phyloP scores from a whole-genome alignment of 352 stramenopile species.

The Phytophthora kernoviae region DNA sequence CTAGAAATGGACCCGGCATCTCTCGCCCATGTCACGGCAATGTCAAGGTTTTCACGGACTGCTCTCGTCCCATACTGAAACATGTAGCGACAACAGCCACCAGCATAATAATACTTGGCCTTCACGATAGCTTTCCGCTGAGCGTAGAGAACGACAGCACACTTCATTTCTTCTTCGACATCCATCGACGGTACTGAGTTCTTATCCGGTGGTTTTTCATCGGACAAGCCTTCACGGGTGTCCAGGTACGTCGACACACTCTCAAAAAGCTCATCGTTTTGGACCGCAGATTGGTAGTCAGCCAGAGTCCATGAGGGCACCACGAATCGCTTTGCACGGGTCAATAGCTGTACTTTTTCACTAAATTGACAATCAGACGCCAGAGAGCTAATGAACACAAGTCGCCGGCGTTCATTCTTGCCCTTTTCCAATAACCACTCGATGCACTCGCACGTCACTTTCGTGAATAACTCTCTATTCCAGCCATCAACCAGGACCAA shows the following conservation, averaged over 20 bases:
- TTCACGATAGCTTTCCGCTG: slow-evolving; percentile 6
- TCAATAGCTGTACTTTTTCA: not conserved
- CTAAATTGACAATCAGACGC: not conserved
- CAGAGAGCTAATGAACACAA: slow-evolving; percentile 15
- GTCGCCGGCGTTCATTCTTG: slow-evolving; percentile 1
- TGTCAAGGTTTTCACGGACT: not conserved
- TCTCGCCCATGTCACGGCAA: slow-evolving; percentile 9
- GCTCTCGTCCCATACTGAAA: slow-evolving; percentile 4
- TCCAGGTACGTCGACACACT: slow-evolving; percentile 11
- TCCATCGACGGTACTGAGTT: not conserved
- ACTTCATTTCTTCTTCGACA: no score
- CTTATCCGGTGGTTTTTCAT: not conserved
- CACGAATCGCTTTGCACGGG: not conserved
- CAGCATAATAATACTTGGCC: slow-evolving; percentile 23
- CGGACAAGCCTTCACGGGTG: not conserved
- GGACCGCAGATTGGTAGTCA: slow-evolving; percentile 10
- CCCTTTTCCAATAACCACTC: slow-evolving; percentile 1
- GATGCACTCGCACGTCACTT: not conserved
- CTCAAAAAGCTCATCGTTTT: slow-evolving; percentile 10
- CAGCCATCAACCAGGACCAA: slow-evolving; percentile 17
- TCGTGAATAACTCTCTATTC: slow-evolving; percentile 1
- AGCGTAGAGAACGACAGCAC: no score
- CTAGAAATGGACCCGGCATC: slow-evolving; percentile 4
- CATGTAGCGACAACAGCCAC: slow-evolving; percentile 24
- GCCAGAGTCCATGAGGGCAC: slow-evolving; percentile 18